A percentile compares a stretch with the other conserved stretches of the same genome.
These are phyloP conservation scores for Geopyxis carbonaria DNA, from an alignment of 495 filamentous ascomycete species.

Conservation along the genomic window DNA sequence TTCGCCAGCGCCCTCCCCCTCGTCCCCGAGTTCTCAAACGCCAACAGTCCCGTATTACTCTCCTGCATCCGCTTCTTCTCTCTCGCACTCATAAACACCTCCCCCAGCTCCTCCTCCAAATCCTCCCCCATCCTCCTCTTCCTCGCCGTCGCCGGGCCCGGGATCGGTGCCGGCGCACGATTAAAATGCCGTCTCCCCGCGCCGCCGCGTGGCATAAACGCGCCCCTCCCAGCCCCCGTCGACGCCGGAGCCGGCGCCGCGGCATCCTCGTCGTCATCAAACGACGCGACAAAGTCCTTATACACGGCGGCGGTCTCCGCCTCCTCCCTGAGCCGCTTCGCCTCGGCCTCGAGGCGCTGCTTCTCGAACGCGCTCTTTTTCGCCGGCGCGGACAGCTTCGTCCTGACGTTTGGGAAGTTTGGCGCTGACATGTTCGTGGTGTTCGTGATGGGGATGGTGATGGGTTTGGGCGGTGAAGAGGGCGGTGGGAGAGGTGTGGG, in stretches of 20 bases:
- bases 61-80: conserved; percentile 26
- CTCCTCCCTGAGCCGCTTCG: conserved; percentile 71
- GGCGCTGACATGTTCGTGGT: too few species aligned
- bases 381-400: conserved; percentile 64
- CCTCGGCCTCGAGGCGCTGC: conserved; percentile 83
- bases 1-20: conserved; percentile 30
- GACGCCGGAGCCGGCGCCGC: not conserved
- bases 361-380: conserved; percentile 88
- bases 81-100: conserved; percentile 17
- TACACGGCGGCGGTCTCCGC: conserved; percentile 81
- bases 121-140: conserved; percentile 18
- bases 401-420: conserved; percentile 68
- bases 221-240: conserved; percentile 27
- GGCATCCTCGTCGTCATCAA: conserved; percentile 49
- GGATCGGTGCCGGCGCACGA: conserved; percentile 23
- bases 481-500: too few species aligned
- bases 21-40: conserved; percentile 40
- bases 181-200: conserved; percentile 39
- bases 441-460: conserved; percentile 14
- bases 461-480: not conserved
- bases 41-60: conserved; percentile 31
- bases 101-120: conserved; percentile 19
- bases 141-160: too few species aligned
- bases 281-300: conserved; percentile 80
- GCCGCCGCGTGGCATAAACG: conserved; percentile 12